Evolutionary conservation across 1,284 basidiomycete genomes (phyloP), one percentile per base, ranked within the genome.

Genomic region (Ganoderma leucocontextum): DNA sequence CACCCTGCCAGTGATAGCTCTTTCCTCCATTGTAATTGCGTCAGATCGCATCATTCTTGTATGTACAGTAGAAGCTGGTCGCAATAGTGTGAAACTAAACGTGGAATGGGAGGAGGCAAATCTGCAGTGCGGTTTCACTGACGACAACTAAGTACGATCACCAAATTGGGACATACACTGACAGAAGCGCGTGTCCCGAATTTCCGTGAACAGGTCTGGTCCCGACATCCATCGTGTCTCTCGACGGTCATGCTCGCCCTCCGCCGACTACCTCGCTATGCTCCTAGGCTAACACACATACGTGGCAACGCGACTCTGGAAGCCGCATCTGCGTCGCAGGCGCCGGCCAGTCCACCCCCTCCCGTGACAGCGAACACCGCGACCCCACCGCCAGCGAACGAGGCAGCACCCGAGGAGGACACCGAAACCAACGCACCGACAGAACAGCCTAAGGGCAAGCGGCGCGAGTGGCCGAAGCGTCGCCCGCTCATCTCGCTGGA

Each of bases 401-500:
- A 62, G 52, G 22, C 65, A 38, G 29, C 70, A 25, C n/a, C 62
- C 55, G 52, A 66, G 29, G 59, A 60, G 41, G 10, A 62, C 1
- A 38, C 60, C 7, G 36, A 64, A 13, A 2, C 59, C 33, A 47
- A 41, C 36, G 17, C 68, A 8, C 63, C 59, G n/a, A 12, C 53
- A n/a, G 44, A 69, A 17, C 29, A 67, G 53, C 39, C n/a, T 15
- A 70, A 70, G 62, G 62, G 52, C 33, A 72, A 64, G 70, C 73
- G 67, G 60, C 68, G 73, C 19, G 63, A 69, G 42, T 74, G 74
- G 58, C 72, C 72, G 22, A 76, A 78, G 8, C 69, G 69, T 58
- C 74, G 90, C 17, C 85, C 90, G 4, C 72, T 77, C 35, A 89
- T 91, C 66, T 85, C 84, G 29, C 75, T 84, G 13, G 80, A 81